Conservation (phyloP, 2,329 filamentous ascomycete genomes). For the Aspergillus glaucus region DNA sequence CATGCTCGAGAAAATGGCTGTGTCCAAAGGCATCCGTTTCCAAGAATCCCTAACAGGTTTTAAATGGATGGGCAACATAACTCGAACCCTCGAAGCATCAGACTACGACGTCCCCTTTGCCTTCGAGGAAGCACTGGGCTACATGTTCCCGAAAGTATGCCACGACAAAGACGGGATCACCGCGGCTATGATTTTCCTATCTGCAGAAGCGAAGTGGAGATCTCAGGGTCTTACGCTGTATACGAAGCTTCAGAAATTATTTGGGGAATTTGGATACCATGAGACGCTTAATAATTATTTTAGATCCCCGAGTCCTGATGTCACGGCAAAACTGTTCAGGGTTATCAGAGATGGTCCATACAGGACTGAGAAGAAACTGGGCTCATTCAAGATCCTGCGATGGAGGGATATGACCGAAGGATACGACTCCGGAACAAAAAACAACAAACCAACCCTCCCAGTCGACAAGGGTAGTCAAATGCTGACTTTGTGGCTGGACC, state of each 20-base stretch:
- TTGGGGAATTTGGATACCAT: conserved; percentile 53
- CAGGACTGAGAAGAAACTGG: conserved; percentile 43
- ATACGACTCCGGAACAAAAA: conserved; percentile 50
- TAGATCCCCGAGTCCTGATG: conserved; percentile 49
- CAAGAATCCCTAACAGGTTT: conserved; percentile 60
- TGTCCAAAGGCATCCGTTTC: conserved; percentile 50
- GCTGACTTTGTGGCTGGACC: conserved; percentile 56
- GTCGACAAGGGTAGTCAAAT: conserved; percentile 55
- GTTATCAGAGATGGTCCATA: conserved; percentile 44
- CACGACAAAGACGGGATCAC: conserved; percentile 61
- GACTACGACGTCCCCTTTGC: conserved; percentile 52
- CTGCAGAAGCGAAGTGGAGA: conserved; percentile 47
- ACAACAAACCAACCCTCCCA: conserved; percentile 50
- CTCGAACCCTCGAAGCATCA: conserved; percentile 44
- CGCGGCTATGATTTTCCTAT: conserved; percentile 54
- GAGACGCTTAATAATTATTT: conserved; percentile 61
- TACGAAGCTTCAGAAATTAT: conserved; percentile 52
- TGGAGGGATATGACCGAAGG: conserved; percentile 59
- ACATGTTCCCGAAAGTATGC: conserved; percentile 58
- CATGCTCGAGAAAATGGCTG: conserved; percentile 56
- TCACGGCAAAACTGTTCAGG: conserved; percentile 50
- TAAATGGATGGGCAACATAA: conserved; percentile 61
- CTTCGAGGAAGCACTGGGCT: conserved; percentile 61
- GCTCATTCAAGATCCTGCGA: conserved; percentile 46
- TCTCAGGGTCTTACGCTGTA: conserved; percentile 51